Evolutionary conservation across 805 yeast genomes (phyloP).

Genomic region (Barnettozyma wickerhamii): DNA sequence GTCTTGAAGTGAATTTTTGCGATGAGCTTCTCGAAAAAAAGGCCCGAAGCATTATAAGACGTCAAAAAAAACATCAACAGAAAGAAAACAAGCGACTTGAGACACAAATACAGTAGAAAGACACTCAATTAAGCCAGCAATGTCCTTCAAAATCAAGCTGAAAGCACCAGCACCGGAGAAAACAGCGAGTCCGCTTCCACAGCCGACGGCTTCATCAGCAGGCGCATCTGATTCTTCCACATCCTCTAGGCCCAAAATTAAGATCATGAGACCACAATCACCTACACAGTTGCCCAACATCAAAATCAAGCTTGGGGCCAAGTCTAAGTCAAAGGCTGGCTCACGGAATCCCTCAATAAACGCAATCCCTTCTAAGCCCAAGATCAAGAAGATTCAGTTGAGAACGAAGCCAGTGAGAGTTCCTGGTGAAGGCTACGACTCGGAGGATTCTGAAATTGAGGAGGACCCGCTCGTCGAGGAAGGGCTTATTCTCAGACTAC

Average conservation of each 20-base stretch:
- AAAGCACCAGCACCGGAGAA: constrained; percentile 2
- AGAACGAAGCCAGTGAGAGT: constrained; percentile 49
- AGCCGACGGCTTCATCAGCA: not conserved
- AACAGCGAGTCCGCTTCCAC: not conserved
- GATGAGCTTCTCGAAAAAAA: not conserved
- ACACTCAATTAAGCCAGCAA: not conserved
- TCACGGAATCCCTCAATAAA: too few relatives aligned
- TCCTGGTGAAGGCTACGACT: constrained; percentile 95
- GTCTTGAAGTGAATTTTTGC: too few relatives aligned
- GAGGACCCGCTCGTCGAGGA: constrained; percentile 92
- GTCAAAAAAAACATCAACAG: not conserved
- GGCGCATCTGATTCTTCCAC: not conserved
- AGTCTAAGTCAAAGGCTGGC: constrained; percentile 1
- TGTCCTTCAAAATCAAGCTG: constrained; percentile 7
- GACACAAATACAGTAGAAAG: not conserved
- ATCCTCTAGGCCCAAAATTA: not conserved
- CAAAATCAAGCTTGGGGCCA: constrained; percentile 13
- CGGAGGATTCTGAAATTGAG: constrained; percentile 93
- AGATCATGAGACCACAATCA: constrained; percentile 1
- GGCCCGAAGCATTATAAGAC: not conserved
- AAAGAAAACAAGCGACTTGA: not conserved
- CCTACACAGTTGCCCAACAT: constrained; percentile 7
- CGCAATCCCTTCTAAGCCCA: too few relatives aligned
- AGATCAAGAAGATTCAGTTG: not conserved
- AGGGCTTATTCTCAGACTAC: constrained; percentile 72